Percentiles rank a stretch among this genome's conserved stretches.
Evolutionary conservation across 1,284 basidiomycete genomes (phyloP).

Genomic region (Cutaneotrichosporon sp.): DNA sequence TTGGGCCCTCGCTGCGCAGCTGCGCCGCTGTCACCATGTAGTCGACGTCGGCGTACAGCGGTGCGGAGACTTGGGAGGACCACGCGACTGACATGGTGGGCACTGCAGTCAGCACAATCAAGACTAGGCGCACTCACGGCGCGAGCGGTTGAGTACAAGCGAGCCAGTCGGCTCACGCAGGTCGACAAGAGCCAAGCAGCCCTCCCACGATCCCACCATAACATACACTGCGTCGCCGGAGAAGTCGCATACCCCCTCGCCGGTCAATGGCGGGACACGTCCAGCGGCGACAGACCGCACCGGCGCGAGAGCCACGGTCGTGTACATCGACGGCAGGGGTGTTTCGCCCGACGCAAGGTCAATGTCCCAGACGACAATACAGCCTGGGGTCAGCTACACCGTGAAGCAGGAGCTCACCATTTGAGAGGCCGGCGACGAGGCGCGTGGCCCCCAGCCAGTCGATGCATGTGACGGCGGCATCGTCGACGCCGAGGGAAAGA

Average conservation of each 20-base stretch:
- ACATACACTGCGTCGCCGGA: conserved; percentile 28
- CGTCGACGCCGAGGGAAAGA: conserved; percentile 64
- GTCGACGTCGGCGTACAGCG: conserved; percentile 39
- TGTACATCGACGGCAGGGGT: conserved; percentile 29
- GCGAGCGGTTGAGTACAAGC: conserved; percentile 23
- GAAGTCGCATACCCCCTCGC: conserved; percentile 19
- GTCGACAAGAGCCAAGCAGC: conserved; percentile 28
- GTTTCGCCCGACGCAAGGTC: conserved; percentile 35
- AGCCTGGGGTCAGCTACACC: conserved; percentile 55
- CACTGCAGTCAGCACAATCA: conserved; percentile 20
- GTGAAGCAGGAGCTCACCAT: conserved; percentile 57
- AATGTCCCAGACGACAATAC: conserved; percentile 65
- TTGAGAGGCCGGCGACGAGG: conserved; percentile 71
- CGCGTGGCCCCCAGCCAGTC: conserved; percentile 81
- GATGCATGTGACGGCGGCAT: conserved; percentile 64
- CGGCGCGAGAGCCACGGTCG: conserved; percentile 19
- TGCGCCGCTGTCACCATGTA: conserved; percentile 29
- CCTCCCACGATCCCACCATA: conserved; percentile 31
- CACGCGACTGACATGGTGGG: conserved; percentile 33
- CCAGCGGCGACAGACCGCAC: conserved; percentile 27
- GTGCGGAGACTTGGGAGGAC: conserved; percentile 29
- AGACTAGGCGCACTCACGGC: conserved; percentile 23
- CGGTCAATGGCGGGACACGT: conserved; percentile 23
- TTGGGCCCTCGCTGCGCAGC: conserved; percentile 18
- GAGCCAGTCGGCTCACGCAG: conserved; percentile 27